Conservation (phyloP, 495 filamentous ascomycete species). For the Pyrenula aspistea region DNA sequence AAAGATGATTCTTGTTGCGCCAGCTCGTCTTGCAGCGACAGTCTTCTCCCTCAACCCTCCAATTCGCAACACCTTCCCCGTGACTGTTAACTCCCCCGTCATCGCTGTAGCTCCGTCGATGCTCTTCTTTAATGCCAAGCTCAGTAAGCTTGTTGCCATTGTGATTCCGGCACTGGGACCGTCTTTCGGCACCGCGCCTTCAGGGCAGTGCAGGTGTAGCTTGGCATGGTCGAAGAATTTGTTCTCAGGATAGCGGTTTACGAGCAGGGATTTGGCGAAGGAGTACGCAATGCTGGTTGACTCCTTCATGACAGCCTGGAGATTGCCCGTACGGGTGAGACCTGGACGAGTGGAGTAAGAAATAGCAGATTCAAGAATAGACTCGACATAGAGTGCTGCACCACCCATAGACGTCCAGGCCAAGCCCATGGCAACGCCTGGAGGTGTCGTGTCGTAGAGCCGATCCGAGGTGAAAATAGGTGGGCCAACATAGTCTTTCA, state of each 20-base stretch:
- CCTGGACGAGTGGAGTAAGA: constrained; percentile 58
- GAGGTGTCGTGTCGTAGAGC: constrained; percentile 85
- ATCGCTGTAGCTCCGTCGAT: constrained; percentile 86
- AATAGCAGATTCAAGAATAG: constrained; percentile 78
- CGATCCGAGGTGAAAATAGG: constrained; percentile 92
- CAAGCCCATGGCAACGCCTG: constrained; percentile 98
- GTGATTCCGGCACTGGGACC: constrained; percentile 93
- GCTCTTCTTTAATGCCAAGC: constrained; percentile 63
- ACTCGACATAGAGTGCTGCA: constrained; percentile 92
- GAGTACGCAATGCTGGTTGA: constrained; percentile 89
- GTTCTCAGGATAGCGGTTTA: constrained; percentile 73
- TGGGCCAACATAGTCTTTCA: constrained; percentile 96
- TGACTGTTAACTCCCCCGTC: constrained; percentile 97
- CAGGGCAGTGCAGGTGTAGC: constrained; percentile 92
- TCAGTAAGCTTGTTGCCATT: constrained; percentile 87
- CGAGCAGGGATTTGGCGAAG: constrained; percentile 84
- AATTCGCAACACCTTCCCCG: constrained; percentile 93
- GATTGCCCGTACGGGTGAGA: constrained; percentile 83
- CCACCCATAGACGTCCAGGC: constrained; percentile 99
- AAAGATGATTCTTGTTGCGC: constrained; percentile 92
- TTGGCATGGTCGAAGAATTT: constrained; percentile 93
- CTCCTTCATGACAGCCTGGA: constrained; percentile 97
- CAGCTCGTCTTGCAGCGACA: constrained; percentile 88
- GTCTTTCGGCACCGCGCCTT: constrained; percentile 94
- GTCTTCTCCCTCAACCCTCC: constrained; percentile 96